Percentiles rank a stretch among this genome's conserved stretches.
Evolutionary conservation across 176 grass and related monocot genomes (phyloP).

Genomic region (Ampelocalamus luodianensis): DNA sequence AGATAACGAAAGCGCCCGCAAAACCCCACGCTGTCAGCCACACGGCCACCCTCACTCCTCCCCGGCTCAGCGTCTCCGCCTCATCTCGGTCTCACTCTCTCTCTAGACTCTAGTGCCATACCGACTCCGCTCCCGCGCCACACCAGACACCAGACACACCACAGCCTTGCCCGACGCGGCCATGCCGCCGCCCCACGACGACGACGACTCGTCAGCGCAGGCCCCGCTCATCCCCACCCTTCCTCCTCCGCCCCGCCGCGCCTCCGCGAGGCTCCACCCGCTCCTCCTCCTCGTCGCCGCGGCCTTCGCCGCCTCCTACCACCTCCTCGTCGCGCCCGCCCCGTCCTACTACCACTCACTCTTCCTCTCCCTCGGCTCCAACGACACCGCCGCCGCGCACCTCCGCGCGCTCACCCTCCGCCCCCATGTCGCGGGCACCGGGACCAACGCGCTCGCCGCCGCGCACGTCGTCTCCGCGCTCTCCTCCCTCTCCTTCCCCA

Average conservation of each 20-base stretch:
- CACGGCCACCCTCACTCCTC: background rate
- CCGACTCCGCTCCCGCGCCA: background rate
- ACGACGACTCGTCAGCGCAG: background rate
- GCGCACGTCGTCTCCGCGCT: slow-evolving; percentile 47
- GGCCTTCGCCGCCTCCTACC: slow-evolving; percentile 36
- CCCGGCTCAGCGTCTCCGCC: background rate
- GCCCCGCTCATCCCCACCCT: slow-evolving; percentile 21
- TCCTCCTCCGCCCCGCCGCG: slow-evolving; percentile 14
- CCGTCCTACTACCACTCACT: slow-evolving; percentile 66
- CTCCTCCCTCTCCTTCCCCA: slow-evolving; percentile 56
- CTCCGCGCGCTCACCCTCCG: slow-evolving; percentile 68
- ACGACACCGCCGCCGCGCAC: slow-evolving; percentile 78
- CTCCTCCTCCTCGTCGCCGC: slow-evolving; percentile 42
- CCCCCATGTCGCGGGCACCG: slow-evolving; percentile 69
- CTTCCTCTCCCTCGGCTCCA: slow-evolving; percentile 77
- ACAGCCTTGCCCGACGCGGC: background rate
- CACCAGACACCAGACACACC: background rate
- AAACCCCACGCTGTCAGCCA: background rate
- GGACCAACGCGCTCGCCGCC: slow-evolving; percentile 53
- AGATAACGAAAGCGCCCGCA: background rate
- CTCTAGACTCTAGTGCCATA: background rate
- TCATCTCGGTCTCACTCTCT: background rate
- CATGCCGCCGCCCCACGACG: slow-evolving; percentile 9
- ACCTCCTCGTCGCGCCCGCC: slow-evolving; percentile 31
- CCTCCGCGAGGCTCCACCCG: slow-evolving; percentile 18